Evolutionary conservation across 352 stramenopile genomes (phyloP).

Genomic region (Thraustochytrium sp.): DNA sequence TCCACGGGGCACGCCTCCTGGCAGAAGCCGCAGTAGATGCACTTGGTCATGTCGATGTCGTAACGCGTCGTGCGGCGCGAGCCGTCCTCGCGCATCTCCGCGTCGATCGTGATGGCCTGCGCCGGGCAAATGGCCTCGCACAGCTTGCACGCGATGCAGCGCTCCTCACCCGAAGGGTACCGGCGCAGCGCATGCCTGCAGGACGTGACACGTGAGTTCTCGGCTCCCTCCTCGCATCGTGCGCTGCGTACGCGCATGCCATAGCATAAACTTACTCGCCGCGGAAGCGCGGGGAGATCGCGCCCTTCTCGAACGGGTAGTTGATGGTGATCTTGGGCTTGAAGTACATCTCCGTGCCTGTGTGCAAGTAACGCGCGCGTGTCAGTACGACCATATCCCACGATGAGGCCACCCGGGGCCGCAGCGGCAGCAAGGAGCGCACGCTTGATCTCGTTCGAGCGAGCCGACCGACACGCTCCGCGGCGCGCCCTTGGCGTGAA

Average conservation of each 20-base stretch:
- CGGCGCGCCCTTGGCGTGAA: too few species aligned
- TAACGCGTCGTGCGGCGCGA: slow-evolving; percentile 97
- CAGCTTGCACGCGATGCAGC: slow-evolving; percentile 99
- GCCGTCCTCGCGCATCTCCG: slow-evolving; percentile 92
- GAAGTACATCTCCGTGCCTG: slow-evolving; percentile 45
- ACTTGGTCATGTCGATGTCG: slow-evolving; percentile 99
- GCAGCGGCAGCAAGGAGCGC: background rate
- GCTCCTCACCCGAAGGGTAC: slow-evolving; percentile 98
- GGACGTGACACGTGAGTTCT: background rate
- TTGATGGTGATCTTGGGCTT: slow-evolving; percentile 92
- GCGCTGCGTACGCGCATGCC: background rate
- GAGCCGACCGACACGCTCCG: too few species aligned
- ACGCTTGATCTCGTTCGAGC: slow-evolving; percentile 66
- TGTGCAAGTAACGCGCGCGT: background rate
- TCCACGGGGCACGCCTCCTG: slow-evolving; percentile 94
- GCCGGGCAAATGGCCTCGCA: slow-evolving; percentile 99
- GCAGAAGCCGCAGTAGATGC: slow-evolving; percentile 98
- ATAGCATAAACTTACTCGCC: slow-evolving; percentile 66
- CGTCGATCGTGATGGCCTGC: slow-evolving; percentile 99
- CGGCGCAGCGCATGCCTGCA: slow-evolving; percentile 83
- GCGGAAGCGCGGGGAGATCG: slow-evolving; percentile 92
- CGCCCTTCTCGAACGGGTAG: slow-evolving; percentile 97
- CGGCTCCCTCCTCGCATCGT: background rate
- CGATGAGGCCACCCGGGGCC: slow-evolving; percentile 52
- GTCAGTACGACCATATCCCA: background rate